These are phyloP conservation scores for Hyphopichia wangnamkhiaoensis DNA, from an alignment of 1,139 yeast species.

Conservation along the genomic window DNA sequence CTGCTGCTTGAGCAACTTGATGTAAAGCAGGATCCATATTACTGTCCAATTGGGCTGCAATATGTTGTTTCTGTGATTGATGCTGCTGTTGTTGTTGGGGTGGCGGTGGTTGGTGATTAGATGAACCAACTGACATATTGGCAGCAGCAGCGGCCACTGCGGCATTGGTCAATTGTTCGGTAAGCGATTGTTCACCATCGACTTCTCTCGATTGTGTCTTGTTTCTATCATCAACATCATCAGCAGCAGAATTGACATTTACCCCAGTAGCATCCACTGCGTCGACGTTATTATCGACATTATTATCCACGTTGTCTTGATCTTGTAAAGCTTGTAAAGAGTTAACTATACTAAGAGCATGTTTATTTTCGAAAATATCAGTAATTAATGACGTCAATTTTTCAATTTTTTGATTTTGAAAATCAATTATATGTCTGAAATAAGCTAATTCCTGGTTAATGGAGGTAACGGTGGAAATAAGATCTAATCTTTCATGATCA, in stretches of 20 bases:
- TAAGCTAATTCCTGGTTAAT: conserved; percentile 36
- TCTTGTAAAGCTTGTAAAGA: conserved; percentile 31
- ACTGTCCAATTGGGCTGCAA: conserved; percentile 22
- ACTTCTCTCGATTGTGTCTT: not conserved
- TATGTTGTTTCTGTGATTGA: not conserved
- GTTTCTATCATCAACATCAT: conserved; percentile 6
- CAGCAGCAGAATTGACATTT: conserved; percentile 7
- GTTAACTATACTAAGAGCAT: conserved; percentile 28
- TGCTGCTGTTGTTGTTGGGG: too few relatives aligned
- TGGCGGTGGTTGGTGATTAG: too few relatives aligned
- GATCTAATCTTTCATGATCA: conserved; percentile 1
- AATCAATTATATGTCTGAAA: conserved; percentile 39
- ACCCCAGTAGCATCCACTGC: not conserved
- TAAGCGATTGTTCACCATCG: conserved; percentile 16
- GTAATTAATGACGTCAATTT: conserved; percentile 35
- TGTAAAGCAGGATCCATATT: conserved; percentile 43
- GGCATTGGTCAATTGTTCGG: conserved; percentile 16
- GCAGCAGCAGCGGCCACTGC: too few relatives aligned
- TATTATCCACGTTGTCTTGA: conserved; percentile 9
- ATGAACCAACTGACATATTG: too few relatives aligned
- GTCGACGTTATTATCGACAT: not conserved
- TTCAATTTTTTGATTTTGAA: conserved; percentile 41
- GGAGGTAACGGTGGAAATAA: conserved; percentile 6
- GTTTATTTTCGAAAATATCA: conserved; percentile 37
- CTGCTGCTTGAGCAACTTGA: conserved; percentile 42